Base-by-base conservation (phyloP, 2,329 filamentous ascomycete genomes). In the Gaeumannomyces sp. region DNA sequence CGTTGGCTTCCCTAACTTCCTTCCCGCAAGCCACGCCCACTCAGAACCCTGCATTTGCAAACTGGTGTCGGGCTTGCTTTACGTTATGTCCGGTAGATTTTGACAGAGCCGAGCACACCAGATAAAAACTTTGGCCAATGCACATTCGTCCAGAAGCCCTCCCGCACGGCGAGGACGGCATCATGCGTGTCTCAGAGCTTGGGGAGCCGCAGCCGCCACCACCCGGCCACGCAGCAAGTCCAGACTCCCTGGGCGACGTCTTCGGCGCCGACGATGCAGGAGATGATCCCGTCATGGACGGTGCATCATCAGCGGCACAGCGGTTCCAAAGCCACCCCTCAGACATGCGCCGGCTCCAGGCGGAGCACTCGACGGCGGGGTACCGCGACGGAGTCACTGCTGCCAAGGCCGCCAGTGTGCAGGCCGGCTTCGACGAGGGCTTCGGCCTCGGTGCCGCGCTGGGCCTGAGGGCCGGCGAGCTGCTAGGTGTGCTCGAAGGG, bases 351-450 rank as follows among this genome's bases (percentile, higher is more conserved):
- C 87, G 90, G 29, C 83, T 97, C 22, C 87, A 90, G 71, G 83
- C 86, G 58, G 88, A 90, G 64, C 92, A 97, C 74, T 84, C 87
- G 63, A 97, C 91, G 10, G 88, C 91, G 56, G 95, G 95, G 27
- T 98, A 98, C 77, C 89, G 59, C 66, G 93, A 97, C 71, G 95
- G 94, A 59, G 85, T 98, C 64, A 84, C 89, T 0, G 80, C 80
- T 3, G 90, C 90, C 38, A 98, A 98, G 75, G 85, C 85, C 31
- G 78, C 82, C 61, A 89, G 87, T 71, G 86, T 97, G 31, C 95
- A 99, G 76, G 82, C 82, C 19, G 94, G 94, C 0, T 98, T 99
- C 73, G 95, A 99, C 74, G 91, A 94, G 68, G 94, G 94, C 0
- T 98, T 93, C 74, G 82, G 87, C 19, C 81, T 98, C 0, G 95